A percentile compares a stretch with the other conserved stretches of the same genome.
phyloP scores from a whole-genome alignment of 2,329 filamentous ascomycete species.

The Ophiostoma pallidulum region DNA sequence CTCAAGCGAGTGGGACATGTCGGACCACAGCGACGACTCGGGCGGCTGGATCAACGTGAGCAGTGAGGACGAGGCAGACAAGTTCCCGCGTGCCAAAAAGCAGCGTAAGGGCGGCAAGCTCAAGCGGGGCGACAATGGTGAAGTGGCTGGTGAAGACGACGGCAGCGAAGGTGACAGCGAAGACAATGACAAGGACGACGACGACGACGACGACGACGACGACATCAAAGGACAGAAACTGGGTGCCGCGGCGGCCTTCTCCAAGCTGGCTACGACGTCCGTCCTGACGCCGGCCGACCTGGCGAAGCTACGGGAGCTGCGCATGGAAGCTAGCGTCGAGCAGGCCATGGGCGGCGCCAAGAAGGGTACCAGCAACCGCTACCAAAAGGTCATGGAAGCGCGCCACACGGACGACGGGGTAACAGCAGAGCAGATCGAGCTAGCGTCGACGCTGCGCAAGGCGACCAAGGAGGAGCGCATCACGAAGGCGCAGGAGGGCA shows the following conservation, averaged over 20 bases:
- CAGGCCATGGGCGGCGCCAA: constrained; percentile 44
- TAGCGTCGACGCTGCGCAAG: constrained; percentile 72
- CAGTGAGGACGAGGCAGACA: constrained; percentile 74
- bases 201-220: constrained; percentile 33
- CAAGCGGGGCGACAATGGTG: constrained; percentile 24
- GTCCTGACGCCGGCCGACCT: constrained; percentile 94
- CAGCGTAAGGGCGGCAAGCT: constrained; percentile 28
- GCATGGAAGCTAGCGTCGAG: constrained; percentile 61
- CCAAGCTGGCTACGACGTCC: constrained; percentile 79
- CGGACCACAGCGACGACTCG: constrained; percentile 56
- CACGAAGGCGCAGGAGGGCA: constrained; percentile 72
- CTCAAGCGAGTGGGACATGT: constrained; percentile 53
- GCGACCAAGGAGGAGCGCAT: constrained; percentile 82
- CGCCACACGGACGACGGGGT: constrained; percentile 80
- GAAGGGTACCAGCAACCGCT: constrained; percentile 27
- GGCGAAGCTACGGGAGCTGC: constrained; percentile 86
- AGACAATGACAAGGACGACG: constrained; percentile 42
- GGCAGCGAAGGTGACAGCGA: constrained; percentile 38
- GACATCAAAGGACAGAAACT: too few species aligned
- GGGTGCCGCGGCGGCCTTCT: constrained; percentile 38
- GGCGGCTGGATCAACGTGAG: constrained; percentile 91
- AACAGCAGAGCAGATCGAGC: constrained; percentile 86
- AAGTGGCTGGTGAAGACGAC: constrained; percentile 33
- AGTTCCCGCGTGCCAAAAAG: constrained; percentile 58
- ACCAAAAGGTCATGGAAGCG: constrained; percentile 38